A percentile compares a stretch with the other conserved stretches of the same genome.
Conservation (phyloP, 2,329 filamentous ascomycete genomes). For the Aspergillus sp. region DNA sequence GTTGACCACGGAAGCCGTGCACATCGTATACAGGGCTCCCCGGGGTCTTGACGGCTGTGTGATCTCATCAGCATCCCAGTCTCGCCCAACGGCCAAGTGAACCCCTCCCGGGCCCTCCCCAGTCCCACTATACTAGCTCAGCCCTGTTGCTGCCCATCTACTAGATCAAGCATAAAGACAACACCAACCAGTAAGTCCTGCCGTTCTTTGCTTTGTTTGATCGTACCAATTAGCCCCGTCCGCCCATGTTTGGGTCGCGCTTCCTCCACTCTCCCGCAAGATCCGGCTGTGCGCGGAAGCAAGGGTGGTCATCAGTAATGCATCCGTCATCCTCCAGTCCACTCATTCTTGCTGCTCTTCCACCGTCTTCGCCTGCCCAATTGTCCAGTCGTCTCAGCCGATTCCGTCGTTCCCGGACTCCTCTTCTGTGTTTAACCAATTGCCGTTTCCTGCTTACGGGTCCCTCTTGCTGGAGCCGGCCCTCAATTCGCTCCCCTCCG, state of each 20-base stretch:
- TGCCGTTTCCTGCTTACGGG: conserved; percentile 12
- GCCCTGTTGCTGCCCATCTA: conserved; percentile 9
- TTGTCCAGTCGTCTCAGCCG: conserved; percentile 22
- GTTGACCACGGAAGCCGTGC: background rate
- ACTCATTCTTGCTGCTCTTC: background rate
- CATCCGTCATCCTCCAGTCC: conserved; percentile 23
- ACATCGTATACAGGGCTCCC: background rate
- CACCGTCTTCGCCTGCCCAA: conserved; percentile 7
- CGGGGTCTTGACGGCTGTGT: background rate
- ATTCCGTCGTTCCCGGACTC: conserved; percentile 26
- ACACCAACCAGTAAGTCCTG: conserved; percentile 8
- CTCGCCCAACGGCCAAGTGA: background rate
- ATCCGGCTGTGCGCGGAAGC: conserved; percentile 25
- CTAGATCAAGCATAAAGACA: conserved; percentile 7
- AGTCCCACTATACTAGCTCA: conserved; percentile 3
- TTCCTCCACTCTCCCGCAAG: background rate
- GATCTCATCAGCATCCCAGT: conserved; percentile 1
- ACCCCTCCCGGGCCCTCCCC: background rate
- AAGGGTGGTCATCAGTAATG: conserved; percentile 17
- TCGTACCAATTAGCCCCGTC: conserved; percentile 2
- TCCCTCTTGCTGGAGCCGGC: conserved; percentile 11
- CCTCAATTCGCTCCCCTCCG: conserved; percentile 3
- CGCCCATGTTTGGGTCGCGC: background rate
- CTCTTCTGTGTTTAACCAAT: conserved; percentile 20
- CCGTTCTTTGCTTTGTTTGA: conserved; percentile 1